Evolutionary conservation across 805 yeast species (phyloP).

Genomic region (Ascoidea asiatica): DNA sequence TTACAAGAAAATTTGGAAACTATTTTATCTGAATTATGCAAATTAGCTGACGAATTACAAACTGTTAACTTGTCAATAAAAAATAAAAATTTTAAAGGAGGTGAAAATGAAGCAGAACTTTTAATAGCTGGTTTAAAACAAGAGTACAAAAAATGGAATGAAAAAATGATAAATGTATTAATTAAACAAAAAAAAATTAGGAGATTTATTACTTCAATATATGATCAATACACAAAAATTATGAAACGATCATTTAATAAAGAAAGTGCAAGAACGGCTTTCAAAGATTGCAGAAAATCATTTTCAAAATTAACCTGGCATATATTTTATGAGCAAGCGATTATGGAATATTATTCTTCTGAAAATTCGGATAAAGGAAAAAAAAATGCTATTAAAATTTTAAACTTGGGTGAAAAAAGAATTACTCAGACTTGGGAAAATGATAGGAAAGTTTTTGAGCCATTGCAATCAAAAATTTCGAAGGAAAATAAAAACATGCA

Average conservation of each 20-base stretch:
- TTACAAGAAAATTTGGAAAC: no score
- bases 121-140: slow-evolving; percentile 5
- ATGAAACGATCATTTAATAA: slow-evolving; percentile 38
- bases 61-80: background rate
- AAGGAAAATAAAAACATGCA: no score
- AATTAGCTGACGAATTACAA: background rate
- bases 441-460: background rate
- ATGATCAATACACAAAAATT: slow-evolving; percentile 57
- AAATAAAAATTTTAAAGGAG: background rate
- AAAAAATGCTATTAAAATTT: slow-evolving; percentile 60
- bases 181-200: slow-evolving; percentile 8
- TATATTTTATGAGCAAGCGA: slow-evolving; percentile 70
- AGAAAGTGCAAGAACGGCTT: slow-evolving; percentile 28
- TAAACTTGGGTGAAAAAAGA: slow-evolving; percentile 63
- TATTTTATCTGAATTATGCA: slow-evolving; percentile 2
- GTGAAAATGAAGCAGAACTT: slow-evolving; percentile 6
- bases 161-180: slow-evolving; percentile 7
- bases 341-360: slow-evolving; percentile 57
- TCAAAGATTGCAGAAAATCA: slow-evolving; percentile 58
- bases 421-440: slow-evolving; percentile 9
- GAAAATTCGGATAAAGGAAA: slow-evolving; percentile 27
- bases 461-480: background rate
- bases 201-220: slow-evolving; percentile 38
- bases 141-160: slow-evolving; percentile 8
- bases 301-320: slow-evolving; percentile 64